A percentile compares a stretch with the other conserved stretches of the same genome.
These are phyloP conservation scores for Gaeumannomyces tritici DNA, from an alignment of 2,329 filamentous ascomycete species.

Conservation along the genomic window DNA sequence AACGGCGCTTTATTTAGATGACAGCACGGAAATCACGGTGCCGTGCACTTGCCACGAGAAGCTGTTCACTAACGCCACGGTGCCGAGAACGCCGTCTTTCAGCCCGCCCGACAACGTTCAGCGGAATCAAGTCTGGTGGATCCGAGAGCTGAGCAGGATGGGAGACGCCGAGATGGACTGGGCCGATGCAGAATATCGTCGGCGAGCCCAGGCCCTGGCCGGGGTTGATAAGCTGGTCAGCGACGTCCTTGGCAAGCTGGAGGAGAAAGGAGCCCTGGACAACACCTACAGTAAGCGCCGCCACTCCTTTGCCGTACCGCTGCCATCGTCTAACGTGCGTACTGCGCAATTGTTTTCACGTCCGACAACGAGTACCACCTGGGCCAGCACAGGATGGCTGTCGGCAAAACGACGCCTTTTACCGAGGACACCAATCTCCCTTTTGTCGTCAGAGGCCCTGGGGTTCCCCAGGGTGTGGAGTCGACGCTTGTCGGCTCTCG, in stretches of 20 bases:
- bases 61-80: constrained; percentile 9
- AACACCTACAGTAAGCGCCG: constrained; percentile 15
- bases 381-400: constrained; percentile 13
- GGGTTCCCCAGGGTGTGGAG: constrained; percentile 7
- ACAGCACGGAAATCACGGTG: neutral
- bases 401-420: constrained; percentile 18
- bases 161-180: too few species aligned
- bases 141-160: too few species aligned
- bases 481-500: constrained; percentile 14
- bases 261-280: constrained; percentile 14
- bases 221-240: constrained; percentile 23
- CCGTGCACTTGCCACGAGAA: constrained; percentile 9
- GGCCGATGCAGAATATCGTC: constrained; percentile 11
- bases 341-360: constrained; percentile 12
- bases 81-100: constrained; percentile 13
- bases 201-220: constrained; percentile 14
- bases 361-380: constrained; percentile 19
- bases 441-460: constrained; percentile 18
- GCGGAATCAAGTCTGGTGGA: constrained; percentile 8
- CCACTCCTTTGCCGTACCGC: too few species aligned
- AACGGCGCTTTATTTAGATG: constrained; percentile 10
- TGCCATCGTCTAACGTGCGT: neutral
- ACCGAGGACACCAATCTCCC: constrained; percentile 21
- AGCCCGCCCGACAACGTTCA: constrained; percentile 13
- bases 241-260: constrained; percentile 18